Conservation (phyloP, 176 grass and related monocot genomes). For the Avena eriantha region DNA sequence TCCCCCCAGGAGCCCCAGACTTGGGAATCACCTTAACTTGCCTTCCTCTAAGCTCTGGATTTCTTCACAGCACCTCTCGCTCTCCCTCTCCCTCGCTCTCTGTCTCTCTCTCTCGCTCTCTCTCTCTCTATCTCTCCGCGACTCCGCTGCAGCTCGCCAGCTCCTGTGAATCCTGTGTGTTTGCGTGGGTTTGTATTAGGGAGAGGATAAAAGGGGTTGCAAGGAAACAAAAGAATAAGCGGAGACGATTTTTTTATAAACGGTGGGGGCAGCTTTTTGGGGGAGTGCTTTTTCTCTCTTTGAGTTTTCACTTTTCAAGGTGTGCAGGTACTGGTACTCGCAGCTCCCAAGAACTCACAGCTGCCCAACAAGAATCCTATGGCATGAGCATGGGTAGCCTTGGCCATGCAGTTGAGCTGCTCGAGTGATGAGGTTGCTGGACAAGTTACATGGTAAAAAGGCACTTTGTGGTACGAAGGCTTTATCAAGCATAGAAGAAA, state of each 20-base stretch:
- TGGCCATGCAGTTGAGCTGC: constrained; percentile 34
- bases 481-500: neutral
- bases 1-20: constrained; percentile 42
- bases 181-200: constrained; percentile 25
- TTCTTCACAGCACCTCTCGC: constrained; percentile 3
- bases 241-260: constrained; percentile 35
- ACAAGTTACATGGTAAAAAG: constrained; percentile 36
- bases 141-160: neutral
- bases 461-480: constrained; percentile 31
- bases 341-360: constrained; percentile 33
- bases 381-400: constrained; percentile 2
- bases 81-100: neutral
- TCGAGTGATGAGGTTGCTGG: constrained; percentile 1
- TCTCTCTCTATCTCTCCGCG: too few species aligned
- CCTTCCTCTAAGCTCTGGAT: constrained; percentile 34
- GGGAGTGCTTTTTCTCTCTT: neutral
- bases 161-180: constrained; percentile 45
- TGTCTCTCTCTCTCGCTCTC: constrained; percentile 2
- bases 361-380: constrained; percentile 55
- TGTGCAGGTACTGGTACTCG: constrained; percentile 34
- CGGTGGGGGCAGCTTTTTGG: constrained; percentile 50
- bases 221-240: constrained; percentile 5
- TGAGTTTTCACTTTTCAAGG: constrained; percentile 53
- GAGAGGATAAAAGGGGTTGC: constrained; percentile 50
- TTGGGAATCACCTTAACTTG: neutral